phyloP scores from a whole-genome alignment of 164 flowering plant genomes.

The Chloranthus sessilifolius region DNA sequence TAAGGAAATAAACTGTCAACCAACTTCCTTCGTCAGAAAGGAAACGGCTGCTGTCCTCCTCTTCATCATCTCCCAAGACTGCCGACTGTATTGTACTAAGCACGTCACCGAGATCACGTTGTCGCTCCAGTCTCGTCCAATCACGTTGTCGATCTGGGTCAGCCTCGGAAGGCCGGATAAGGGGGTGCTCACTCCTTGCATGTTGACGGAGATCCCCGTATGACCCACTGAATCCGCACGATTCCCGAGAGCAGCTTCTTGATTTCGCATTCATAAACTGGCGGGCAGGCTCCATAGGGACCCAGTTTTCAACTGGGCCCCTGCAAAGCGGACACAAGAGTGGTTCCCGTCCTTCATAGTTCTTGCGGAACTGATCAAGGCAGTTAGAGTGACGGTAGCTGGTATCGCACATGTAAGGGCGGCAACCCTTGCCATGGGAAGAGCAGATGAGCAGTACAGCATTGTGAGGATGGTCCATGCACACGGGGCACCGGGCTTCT shows the following conservation, averaged over 20 bases:
- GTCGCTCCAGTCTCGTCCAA: constrained; percentile 84
- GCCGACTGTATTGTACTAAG: constrained; percentile 77
- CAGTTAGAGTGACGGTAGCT: constrained; percentile 93
- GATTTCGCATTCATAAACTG: constrained; percentile 68
- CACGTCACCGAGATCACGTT: constrained; percentile 79
- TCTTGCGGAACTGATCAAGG: constrained; percentile 75
- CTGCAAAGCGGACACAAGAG: constrained; percentile 84
- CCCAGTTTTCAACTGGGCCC: constrained; percentile 64
- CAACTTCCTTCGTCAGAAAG: constrained; percentile 47
- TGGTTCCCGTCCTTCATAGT: constrained; percentile 18
- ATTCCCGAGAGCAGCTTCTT: constrained; percentile 75
- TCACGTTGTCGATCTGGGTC: constrained; percentile 70
- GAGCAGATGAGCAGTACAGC: constrained; percentile 79
- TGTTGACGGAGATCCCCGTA: constrained; percentile 80
- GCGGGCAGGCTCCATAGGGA: constrained; percentile 70
- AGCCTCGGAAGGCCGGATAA: constrained; percentile 63
- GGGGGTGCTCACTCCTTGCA: constrained; percentile 78
- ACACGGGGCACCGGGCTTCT: constrained; percentile 90
- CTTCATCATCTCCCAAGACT: constrained; percentile 41
- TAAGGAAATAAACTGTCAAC: constrained; percentile 58
- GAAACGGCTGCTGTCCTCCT: constrained; percentile 13
- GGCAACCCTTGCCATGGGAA: constrained; percentile 82
- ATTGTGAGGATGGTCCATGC: constrained; percentile 97
- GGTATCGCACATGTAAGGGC: constrained; percentile 91
- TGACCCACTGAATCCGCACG: constrained; percentile 61